Evolutionary conservation across 2,329 filamentous ascomycete genomes (phyloP).

Genomic region (Pseudogymnoascus sp.): DNA sequence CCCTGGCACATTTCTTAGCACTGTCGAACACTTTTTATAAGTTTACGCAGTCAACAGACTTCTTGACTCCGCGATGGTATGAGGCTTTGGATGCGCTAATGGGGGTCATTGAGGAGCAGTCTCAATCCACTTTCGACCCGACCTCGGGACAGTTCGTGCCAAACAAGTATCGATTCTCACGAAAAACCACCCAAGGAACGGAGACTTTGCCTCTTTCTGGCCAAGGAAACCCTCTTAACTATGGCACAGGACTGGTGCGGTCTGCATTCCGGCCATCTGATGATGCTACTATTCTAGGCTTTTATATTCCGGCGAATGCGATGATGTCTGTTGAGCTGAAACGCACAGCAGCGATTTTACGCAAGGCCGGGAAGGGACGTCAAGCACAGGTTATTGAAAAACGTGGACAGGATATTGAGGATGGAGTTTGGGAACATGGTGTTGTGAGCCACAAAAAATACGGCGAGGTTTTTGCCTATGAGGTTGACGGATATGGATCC

Average conservation of each 20-base stretch:
- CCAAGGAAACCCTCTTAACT: slow-evolving; percentile 83
- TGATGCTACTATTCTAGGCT: slow-evolving; percentile 88
- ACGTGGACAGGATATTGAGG: slow-evolving; percentile 56
- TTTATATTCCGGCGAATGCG: slow-evolving; percentile 91
- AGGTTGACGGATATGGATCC: slow-evolving; percentile 81
- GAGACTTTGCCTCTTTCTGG: slow-evolving; percentile 81
- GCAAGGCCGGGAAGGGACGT: slow-evolving; percentile 45
- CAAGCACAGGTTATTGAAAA: slow-evolving; percentile 49
- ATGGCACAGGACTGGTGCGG: slow-evolving; percentile 75
- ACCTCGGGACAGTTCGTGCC: slow-evolving; percentile 54
- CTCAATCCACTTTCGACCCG: slow-evolving; percentile 69
- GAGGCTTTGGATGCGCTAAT: slow-evolving; percentile 69
- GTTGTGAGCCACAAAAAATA: slow-evolving; percentile 69
- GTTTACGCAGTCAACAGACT: slow-evolving; percentile 69
- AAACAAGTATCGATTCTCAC: slow-evolving; percentile 84
- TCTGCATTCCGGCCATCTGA: slow-evolving; percentile 93
- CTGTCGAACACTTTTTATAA: slow-evolving; percentile 81
- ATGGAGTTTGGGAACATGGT: slow-evolving; percentile 78
- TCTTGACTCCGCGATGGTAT: slow-evolving; percentile 73
- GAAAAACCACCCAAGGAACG: slow-evolving; percentile 72
- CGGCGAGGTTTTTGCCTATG: slow-evolving; percentile 76
- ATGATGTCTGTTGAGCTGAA: slow-evolving; percentile 90
- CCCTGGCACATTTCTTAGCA: slow-evolving; percentile 82
- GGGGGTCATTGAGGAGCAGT: slow-evolving; percentile 68
- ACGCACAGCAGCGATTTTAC: slow-evolving; percentile 64